These are phyloP conservation scores for Eustoma russellianum DNA, from an alignment of 257 asterid species.

Conservation along the genomic window DNA sequence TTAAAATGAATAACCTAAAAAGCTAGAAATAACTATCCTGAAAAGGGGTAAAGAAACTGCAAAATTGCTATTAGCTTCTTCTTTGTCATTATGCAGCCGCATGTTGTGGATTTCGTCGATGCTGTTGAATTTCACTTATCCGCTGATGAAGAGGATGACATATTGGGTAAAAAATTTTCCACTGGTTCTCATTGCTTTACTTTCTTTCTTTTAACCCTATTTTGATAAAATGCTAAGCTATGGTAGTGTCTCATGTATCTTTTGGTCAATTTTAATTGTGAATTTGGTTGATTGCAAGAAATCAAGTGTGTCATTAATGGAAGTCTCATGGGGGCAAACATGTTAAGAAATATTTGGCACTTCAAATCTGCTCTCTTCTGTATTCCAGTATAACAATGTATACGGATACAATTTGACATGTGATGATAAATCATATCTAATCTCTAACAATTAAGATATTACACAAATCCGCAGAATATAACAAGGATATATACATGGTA, in stretches of 20 bases:
- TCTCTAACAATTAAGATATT: too few relatives aligned
- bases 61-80: neutral
- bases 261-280: neutral
- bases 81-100: conserved; percentile 34
- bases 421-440: too few relatives aligned
- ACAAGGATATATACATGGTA: too few relatives aligned
- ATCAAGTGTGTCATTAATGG: neutral
- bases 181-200: too few relatives aligned
- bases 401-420: too few relatives aligned
- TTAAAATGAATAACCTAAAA: neutral
- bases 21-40: conserved; percentile 5
- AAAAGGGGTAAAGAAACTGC: neutral
- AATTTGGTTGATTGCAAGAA: neutral
- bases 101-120: conserved; percentile 69
- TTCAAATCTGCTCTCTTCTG: too few relatives aligned
- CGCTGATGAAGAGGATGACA: conserved; percentile 79
- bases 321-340: too few relatives aligned
- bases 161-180: conserved; percentile 44
- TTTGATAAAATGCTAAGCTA: conserved; percentile 2
- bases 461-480: too few relatives aligned
- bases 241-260: neutral
- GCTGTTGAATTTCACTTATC: conserved; percentile 67
- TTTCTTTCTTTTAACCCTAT: too few relatives aligned
- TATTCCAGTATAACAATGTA: too few relatives aligned
- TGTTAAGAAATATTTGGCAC: too few relatives aligned